Evolutionary conservation across 1,139 yeast genomes (phyloP).

Genomic region (Candida frijolesensis): DNA sequence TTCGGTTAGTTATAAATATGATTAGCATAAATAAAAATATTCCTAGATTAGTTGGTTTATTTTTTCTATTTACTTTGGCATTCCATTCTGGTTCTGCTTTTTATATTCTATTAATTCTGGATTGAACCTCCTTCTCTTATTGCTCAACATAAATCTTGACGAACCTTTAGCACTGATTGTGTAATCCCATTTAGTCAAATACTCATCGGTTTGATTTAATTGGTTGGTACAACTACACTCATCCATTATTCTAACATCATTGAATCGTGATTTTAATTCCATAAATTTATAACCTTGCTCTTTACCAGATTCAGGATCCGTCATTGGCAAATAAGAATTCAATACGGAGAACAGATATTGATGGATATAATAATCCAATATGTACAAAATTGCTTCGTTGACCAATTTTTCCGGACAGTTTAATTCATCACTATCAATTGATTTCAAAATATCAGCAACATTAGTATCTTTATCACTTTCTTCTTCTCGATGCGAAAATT

Average conservation of each 20-base stretch:
- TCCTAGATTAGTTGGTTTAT: not conserved
- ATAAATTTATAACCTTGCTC: conserved; percentile 51
- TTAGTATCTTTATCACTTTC: conserved; percentile 34
- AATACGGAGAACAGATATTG: conserved; percentile 40
- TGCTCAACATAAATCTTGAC: conserved; percentile 58
- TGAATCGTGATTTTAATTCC: conserved; percentile 48
- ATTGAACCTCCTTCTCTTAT: conserved; percentile 48
- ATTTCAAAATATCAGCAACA: conserved; percentile 25
- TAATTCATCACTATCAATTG: conserved; percentile 40
- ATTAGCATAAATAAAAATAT: conserved; percentile 5
- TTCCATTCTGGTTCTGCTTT: conserved; percentile 1
- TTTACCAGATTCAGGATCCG: conserved; percentile 40
- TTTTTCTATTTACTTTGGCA: not conserved
- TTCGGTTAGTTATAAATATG: conserved; percentile 64
- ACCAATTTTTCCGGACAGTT: conserved; percentile 55
- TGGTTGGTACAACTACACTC: conserved; percentile 43
- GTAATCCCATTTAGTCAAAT: conserved; percentile 52
- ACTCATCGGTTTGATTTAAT: conserved; percentile 46
- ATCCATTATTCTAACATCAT: conserved; percentile 40
- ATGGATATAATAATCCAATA: conserved; percentile 64
- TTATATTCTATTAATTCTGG: conserved; percentile 20
- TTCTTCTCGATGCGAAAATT: conserved; percentile 20
- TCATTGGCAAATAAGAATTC: conserved; percentile 31
- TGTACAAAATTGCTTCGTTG: conserved; percentile 60
- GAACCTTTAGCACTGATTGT: conserved; percentile 48